Evolutionary conservation across 306 rosid genomes (phyloP), one percentile per base, ranked within the genome.

Genomic region (Erythrophleum fordii): DNA sequence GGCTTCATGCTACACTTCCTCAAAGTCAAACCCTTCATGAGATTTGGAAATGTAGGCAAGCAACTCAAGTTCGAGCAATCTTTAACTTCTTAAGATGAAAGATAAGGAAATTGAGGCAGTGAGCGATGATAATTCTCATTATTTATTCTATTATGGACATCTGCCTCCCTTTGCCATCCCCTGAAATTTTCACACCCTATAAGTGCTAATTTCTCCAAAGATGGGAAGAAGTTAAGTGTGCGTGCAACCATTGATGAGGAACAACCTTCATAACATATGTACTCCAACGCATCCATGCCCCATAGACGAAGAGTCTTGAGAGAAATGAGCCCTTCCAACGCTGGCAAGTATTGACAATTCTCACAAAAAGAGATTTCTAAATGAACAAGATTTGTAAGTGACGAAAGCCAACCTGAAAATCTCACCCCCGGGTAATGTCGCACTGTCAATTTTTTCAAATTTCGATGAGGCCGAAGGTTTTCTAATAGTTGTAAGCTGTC

Each of bases 261-360:
- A 55, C 28, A 55, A n/a, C 11, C 42, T 31, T 46, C 28, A 46
- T 16, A n/a, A 2, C 6, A 49, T 17, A 72, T 72, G 62, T 29
- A 72, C 46, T 72, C 62, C 29, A 72, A 5, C 1, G 59, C n/a
- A 6, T 0, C 0, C 62, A 72, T 49, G 0, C 0, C 0, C 0
- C 0, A 0, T 7, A 72, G 18, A 0, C 0, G 0, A 5, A 49
- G 31, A 18, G 13, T 3, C 26, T 72, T 20, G 0, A 72, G 48
- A 0, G 9, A 72, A 2, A 20, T 7, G n/a, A 72, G n/a, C 18
- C 14, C 14, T 8, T 31, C 59, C 16, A 72, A 18, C 1, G 17
- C n/a, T 49, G 76, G 76, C 9, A 49, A 14, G 29, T 17, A 16
- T 51, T 16, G 76, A 4, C 42, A 51, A 16, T 34, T 72, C 5